Conservation (phyloP, 805 yeast species). For the Myxozyma melibiosi region DNA sequence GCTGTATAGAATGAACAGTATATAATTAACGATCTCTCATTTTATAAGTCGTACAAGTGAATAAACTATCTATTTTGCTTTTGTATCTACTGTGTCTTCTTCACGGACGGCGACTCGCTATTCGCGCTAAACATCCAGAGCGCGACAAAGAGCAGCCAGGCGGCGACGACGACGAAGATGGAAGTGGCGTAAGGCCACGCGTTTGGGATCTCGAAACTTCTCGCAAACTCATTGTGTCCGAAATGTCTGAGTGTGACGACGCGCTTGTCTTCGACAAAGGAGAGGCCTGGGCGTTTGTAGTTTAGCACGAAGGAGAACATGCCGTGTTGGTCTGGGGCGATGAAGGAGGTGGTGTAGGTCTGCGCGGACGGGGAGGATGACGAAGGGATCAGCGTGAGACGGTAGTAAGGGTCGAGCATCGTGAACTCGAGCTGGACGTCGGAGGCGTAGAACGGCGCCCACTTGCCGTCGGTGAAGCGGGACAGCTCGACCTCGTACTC, state of each 20-base stretch:
- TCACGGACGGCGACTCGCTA: constrained; percentile 6
- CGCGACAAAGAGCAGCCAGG: constrained; percentile 78
- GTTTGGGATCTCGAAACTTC: constrained; percentile 91
- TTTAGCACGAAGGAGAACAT: constrained; percentile 83
- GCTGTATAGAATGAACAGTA: not conserved
- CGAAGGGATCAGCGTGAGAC: constrained; percentile 60
- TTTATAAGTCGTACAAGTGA: too few species aligned
- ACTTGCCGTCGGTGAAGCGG: constrained; percentile 54
- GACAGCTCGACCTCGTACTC: constrained; percentile 50
- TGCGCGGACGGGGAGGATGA: constrained; percentile 45
- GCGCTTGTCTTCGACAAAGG: constrained; percentile 64
- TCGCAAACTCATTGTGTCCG: constrained; percentile 91
- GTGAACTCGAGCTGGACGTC: constrained; percentile 80
- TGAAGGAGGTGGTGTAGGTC: constrained; percentile 58
- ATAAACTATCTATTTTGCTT: not conserved
- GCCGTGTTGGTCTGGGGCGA: constrained; percentile 94
- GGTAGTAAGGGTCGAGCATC: constrained; percentile 94
- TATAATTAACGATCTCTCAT: not conserved
- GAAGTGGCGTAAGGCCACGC: constrained; percentile 88
- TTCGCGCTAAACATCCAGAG: constrained; percentile 48
- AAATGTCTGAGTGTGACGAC: constrained; percentile 87
- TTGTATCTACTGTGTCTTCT: constrained; percentile 15
- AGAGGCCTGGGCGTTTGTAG: constrained; percentile 75
- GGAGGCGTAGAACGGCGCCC: constrained; percentile 67
- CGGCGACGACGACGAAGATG: constrained; percentile 65